Conservation (phyloP, 192 early-diverging fungal species). For the Podila minutissima region DNA sequence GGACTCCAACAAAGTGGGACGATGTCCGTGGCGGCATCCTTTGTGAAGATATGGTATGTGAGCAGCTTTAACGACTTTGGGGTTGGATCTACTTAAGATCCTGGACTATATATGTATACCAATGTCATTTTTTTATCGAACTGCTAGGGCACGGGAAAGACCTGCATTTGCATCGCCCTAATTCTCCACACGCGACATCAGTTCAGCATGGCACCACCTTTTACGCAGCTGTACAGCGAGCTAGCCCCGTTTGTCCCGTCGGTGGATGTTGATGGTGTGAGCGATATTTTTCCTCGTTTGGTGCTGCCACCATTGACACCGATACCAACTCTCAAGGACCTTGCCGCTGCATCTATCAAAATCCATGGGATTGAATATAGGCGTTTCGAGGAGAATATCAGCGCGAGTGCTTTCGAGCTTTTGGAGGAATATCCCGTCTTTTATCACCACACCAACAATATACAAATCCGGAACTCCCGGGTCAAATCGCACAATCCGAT, state of each 20-base stretch:
- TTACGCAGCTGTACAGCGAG: constrained; percentile 49
- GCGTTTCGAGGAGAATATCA: constrained; percentile 50
- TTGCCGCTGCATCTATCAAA: constrained; percentile 58
- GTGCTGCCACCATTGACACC: neutral
- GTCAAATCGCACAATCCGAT: neutral
- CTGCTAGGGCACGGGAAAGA: constrained; percentile 80
- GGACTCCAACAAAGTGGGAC: constrained; percentile 40
- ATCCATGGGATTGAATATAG: constrained; percentile 58
- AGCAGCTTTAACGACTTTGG: neutral
- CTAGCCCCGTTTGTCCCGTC: constrained; percentile 41
- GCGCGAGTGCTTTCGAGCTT: constrained; percentile 24
- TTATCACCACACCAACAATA: constrained; percentile 58
- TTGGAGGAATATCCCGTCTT: constrained; percentile 64
- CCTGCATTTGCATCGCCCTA: constrained; percentile 74
- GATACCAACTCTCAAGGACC: constrained; percentile 48
- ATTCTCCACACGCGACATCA: constrained; percentile 71
- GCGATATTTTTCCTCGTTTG: neutral
- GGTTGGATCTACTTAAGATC: neutral
- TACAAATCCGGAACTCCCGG: constrained; percentile 15
- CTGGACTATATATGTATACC: neutral
- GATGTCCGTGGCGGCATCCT: constrained; percentile 75
- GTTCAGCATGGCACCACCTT: constrained; percentile 57
- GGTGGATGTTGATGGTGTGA: neutral
- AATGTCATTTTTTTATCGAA: neutral
- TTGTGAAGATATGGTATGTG: constrained; percentile 82